Evolutionary conservation across 2,329 filamentous ascomycete species (phyloP).

Genomic region (Didymella pinodella): DNA sequence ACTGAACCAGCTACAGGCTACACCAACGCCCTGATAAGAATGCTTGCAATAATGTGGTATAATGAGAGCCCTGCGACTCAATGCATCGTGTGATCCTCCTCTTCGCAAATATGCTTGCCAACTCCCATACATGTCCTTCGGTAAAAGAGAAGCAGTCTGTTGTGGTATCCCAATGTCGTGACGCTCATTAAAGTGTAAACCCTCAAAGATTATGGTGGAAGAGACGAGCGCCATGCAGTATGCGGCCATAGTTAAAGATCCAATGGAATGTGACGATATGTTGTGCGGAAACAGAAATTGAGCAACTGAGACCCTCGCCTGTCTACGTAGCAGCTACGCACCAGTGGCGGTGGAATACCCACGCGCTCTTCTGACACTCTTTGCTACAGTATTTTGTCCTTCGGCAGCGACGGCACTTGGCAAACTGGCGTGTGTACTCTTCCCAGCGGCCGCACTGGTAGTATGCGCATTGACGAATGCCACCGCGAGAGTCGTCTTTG

Average conservation of each 20-base stretch:
- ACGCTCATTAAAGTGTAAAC: slow-evolving; percentile 51
- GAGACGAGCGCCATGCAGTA: slow-evolving; percentile 53
- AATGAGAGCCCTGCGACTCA: slow-evolving; percentile 25
- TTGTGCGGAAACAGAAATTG: slow-evolving; percentile 35
- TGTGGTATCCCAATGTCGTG: slow-evolving; percentile 50
- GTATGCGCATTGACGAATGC: slow-evolving; percentile 96
- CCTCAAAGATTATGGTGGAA: slow-evolving; percentile 39
- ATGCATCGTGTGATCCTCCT: slow-evolving; percentile 24
- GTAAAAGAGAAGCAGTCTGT: slow-evolving; percentile 45
- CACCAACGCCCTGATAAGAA: slow-evolving; percentile 28
- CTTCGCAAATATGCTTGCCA: slow-evolving; percentile 28
- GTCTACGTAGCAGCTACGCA: slow-evolving; percentile 75
- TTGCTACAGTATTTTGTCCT: slow-evolving; percentile 99
- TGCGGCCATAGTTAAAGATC: slow-evolving; percentile 49
- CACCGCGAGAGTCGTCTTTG: slow-evolving; percentile 93
- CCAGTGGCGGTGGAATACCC: slow-evolving; percentile 98
- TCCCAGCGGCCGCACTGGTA: slow-evolving; percentile 99
- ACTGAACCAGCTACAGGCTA: slow-evolving; percentile 25
- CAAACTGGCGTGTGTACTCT: slow-evolving; percentile 94
- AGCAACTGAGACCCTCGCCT: slow-evolving; percentile 27
- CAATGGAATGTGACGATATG: slow-evolving; percentile 38
- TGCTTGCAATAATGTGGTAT: slow-evolving; percentile 44
- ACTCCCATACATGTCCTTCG: slow-evolving; percentile 39
- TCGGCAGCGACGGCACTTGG: slow-evolving; percentile 94
- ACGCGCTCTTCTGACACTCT: slow-evolving; percentile 98